Percentiles rank a stretch among this genome's conserved stretches.
Evolutionary conservation across 2,329 filamentous ascomycete species (phyloP).

Genomic region (Acarospora socialis): DNA sequence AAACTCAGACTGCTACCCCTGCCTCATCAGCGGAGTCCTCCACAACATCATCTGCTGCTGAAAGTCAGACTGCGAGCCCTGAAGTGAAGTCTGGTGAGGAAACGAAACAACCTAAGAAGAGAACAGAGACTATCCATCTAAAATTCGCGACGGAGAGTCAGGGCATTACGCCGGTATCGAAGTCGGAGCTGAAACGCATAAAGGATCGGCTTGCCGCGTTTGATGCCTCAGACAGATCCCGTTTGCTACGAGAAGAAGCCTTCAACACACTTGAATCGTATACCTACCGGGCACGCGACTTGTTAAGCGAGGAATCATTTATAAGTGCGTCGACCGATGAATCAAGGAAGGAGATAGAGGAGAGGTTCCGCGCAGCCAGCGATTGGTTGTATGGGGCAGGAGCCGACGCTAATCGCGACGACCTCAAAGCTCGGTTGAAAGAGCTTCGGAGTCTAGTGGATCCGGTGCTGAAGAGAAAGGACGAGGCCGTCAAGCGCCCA

Average conservation of each 20-base stretch:
- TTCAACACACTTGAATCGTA: constrained; percentile 88
- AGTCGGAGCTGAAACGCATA: constrained; percentile 31
- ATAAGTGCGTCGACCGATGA: constrained; percentile 53
- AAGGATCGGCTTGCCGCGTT: constrained; percentile 70
- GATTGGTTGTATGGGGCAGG: constrained; percentile 91
- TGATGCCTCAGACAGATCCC: constrained; percentile 67
- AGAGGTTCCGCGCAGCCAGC: constrained; percentile 53
- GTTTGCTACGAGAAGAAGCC: constrained; percentile 65
- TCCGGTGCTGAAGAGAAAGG: constrained; percentile 61
- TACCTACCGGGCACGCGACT: constrained; percentile 76
- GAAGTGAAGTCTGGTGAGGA: constrained; percentile 25
- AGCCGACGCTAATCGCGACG: constrained; percentile 56
- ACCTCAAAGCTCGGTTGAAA: constrained; percentile 63
- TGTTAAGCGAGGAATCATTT: constrained; percentile 66
- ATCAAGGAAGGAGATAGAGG: constrained; percentile 52
- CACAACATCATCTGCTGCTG: constrained; percentile 21
- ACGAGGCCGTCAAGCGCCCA: constrained; percentile 59
- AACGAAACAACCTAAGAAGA: constrained; percentile 31
- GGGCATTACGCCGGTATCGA: constrained; percentile 25
- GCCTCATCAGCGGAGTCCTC: constrained; percentile 21
- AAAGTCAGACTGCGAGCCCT: constrained; percentile 2
- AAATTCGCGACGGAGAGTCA: constrained; percentile 35
- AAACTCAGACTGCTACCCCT: constrained; percentile 29
- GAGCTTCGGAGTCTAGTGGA: constrained; percentile 62
- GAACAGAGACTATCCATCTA: constrained; percentile 38